phyloP scores from a whole-genome alignment of 768 basidiomycete genomes.

The Artomyces pyxidatus region DNA sequence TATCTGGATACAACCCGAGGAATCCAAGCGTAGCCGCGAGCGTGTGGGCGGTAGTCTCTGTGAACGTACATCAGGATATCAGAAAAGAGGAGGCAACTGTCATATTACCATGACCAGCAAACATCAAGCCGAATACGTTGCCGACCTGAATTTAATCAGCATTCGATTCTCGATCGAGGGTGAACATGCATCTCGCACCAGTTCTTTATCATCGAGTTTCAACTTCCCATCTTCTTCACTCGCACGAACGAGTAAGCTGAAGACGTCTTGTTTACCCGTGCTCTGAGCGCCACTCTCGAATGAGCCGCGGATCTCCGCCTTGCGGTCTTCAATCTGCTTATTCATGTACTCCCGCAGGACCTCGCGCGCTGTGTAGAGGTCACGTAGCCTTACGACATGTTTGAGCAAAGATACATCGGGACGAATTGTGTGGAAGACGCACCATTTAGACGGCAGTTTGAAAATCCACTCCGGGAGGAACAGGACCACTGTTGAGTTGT shows the following conservation, averaged over 20 bases:
- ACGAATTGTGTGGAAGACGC: no score
- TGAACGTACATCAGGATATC: not conserved
- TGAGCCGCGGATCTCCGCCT: constrained; percentile 1
- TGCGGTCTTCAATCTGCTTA: constrained; percentile 9
- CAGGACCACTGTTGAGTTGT: not conserved
- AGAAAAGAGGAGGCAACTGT: not conserved
- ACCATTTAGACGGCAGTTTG: constrained; percentile 5
- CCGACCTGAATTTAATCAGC: constrained; percentile 3
- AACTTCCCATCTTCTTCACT: constrained; percentile 8
- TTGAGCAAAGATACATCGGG: not conserved
- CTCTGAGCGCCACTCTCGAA: not conserved
- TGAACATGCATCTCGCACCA: constrained; percentile 7
- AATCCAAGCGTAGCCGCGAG: constrained; percentile 27
- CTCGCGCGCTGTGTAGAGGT: not conserved
- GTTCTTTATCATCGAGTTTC: constrained; percentile 5
- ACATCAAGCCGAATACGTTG: constrained; percentile 15
- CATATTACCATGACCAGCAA: constrained; percentile 15
- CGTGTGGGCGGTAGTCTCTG: constrained; percentile 28
- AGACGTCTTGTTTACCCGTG: constrained; percentile 11
- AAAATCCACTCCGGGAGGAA: constrained; percentile 3
- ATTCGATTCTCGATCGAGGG: not conserved
- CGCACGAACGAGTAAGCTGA: constrained; percentile 14
- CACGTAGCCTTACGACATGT: not conserved
- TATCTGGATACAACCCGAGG: constrained; percentile 21
- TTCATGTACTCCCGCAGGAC: constrained; percentile 7